Conservation (phyloP, 2,329 filamentous ascomycete genomes). For the Bipolaris cookei region DNA sequence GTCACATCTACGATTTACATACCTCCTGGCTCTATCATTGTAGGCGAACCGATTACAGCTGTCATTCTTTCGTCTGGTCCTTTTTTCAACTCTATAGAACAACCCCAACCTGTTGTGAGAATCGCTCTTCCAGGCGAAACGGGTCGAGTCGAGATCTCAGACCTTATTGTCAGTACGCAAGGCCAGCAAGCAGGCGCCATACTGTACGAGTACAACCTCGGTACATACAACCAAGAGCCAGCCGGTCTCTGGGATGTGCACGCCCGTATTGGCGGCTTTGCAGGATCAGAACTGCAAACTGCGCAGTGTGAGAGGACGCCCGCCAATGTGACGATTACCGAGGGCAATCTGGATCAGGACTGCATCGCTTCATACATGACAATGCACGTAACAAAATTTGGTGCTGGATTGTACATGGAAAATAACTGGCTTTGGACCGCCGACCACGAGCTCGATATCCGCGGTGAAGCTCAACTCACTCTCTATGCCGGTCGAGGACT, state of each 20-base stretch:
- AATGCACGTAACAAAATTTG: conserved; percentile 58
- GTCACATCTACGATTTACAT: conserved; percentile 62
- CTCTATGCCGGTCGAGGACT: conserved; percentile 88
- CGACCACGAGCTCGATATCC: conserved; percentile 76
- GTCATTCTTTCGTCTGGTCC: conserved; percentile 77
- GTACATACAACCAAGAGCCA: conserved; percentile 60
- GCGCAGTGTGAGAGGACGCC: conserved; percentile 80
- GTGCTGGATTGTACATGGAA: conserved; percentile 74
- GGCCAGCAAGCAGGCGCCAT: conserved; percentile 72
- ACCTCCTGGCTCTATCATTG: conserved; percentile 76
- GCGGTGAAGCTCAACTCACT: conserved; percentile 68
- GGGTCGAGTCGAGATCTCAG: conserved; percentile 72
- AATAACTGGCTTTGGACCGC: conserved; percentile 93
- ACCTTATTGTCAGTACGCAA: conserved; percentile 73
- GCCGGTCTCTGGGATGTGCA: conserved; percentile 87
- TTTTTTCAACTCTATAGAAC: conserved; percentile 54
- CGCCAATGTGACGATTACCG: conserved; percentile 61
- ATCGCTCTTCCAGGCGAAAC: conserved; percentile 69
- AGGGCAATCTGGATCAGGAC: conserved; percentile 58
- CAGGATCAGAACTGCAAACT: conserved; percentile 78
- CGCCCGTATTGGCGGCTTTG: conserved; percentile 79
- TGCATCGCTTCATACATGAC: conserved; percentile 74
- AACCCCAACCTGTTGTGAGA: conserved; percentile 69
- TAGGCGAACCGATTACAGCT: conserved; percentile 83
- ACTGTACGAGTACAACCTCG: conserved; percentile 76